Evolutionary conservation across 1,284 basidiomycete species (phyloP).

Genomic region (Ceratobasidium papillatum): DNA sequence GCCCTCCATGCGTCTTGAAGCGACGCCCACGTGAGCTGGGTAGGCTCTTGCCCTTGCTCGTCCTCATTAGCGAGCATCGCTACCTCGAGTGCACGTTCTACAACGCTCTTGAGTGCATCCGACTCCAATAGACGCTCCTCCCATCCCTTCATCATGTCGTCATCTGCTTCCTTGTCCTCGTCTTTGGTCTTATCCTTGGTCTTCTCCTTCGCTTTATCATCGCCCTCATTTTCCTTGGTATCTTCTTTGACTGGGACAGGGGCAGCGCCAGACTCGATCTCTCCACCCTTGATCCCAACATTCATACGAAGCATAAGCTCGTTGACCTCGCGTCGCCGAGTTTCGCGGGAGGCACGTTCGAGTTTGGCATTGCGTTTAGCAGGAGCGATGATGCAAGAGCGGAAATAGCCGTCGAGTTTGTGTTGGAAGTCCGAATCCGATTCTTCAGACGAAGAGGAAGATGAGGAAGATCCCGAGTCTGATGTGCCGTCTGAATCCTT

Average conservation of each 20-base stretch:
- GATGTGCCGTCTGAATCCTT: background rate
- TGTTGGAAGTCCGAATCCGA: background rate
- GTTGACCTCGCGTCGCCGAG: conserved; percentile 75
- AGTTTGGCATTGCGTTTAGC: conserved; percentile 61
- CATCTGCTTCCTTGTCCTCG: no score
- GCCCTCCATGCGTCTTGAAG: conserved; percentile 2
- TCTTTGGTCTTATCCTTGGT: conserved; percentile 51
- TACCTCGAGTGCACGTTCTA: conserved; percentile 49
- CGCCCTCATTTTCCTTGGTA: conserved; percentile 56
- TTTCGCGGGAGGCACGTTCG: conserved; percentile 68
- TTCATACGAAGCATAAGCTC: conserved; percentile 81
- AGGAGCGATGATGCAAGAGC: conserved; percentile 78
- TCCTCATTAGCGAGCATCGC: conserved; percentile 45
- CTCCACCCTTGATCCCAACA: conserved; percentile 72
- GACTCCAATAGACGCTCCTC: background rate
- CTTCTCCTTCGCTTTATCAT: conserved; percentile 47
- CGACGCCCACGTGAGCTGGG: conserved; percentile 78
- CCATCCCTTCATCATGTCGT: background rate
- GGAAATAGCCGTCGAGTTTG: conserved; percentile 64
- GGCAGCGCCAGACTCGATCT: conserved; percentile 58
- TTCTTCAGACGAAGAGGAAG: background rate
- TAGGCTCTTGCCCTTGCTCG: conserved; percentile 60
- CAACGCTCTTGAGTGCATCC: conserved; percentile 40
- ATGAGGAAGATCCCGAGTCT: background rate
- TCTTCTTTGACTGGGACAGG: conserved; percentile 33